Evolutionary conservation across 108 stramenopile genomes (phyloP).

Genomic region (Fistulifera pelliculosa): DNA sequence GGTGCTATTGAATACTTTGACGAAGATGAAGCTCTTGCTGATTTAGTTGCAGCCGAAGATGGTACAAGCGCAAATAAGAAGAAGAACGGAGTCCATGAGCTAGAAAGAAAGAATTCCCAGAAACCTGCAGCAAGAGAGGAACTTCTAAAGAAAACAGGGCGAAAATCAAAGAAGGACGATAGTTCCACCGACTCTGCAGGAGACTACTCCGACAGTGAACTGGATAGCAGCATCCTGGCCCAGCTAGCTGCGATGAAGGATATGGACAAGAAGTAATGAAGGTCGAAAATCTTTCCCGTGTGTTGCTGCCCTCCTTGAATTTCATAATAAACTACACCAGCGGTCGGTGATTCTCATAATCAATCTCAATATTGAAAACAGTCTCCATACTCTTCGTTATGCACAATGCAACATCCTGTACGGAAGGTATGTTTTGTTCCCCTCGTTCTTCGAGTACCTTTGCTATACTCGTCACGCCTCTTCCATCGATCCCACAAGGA

Average conservation of each 20-base stretch:
- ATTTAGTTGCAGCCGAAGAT: constrained; percentile 2
- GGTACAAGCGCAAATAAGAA: not conserved
- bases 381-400: constrained; percentile 19
- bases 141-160: not conserved
- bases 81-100: not conserved
- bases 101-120: not conserved
- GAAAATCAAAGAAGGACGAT: not conserved
- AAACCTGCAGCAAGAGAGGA: not conserved
- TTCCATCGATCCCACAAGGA: constrained; percentile 74
- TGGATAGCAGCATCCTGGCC: not conserved
- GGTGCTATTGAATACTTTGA: constrained; percentile 9
- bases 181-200: not conserved
- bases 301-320: not conserved
- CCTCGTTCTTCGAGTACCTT: constrained; percentile 33
- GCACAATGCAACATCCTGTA: constrained; percentile 20
- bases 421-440: constrained; percentile 5
- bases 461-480: constrained; percentile 72
- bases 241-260: constrained; percentile 3
- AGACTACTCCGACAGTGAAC: constrained; percentile 1
- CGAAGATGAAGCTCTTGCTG: not conserved
- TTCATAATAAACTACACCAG: not conserved
- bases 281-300: no score
- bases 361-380: constrained; percentile 23
- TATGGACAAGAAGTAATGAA: no score
- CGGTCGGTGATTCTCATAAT: not conserved